Conservation (phyloP, 2,329 filamentous ascomycete genomes). For the Acephala macrosclerotiorum region DNA sequence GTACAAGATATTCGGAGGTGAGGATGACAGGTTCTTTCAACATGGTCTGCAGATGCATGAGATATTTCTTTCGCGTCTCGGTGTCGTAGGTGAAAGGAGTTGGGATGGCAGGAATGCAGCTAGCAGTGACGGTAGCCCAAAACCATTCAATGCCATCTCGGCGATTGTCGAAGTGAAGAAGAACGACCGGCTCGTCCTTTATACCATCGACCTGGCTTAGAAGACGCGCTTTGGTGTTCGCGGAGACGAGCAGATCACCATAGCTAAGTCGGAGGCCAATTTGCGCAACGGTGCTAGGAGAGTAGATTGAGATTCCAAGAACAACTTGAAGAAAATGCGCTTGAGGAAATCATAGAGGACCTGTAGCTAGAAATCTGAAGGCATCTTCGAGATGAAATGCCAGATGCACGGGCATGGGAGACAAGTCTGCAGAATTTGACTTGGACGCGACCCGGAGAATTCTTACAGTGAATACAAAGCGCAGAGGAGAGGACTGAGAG, state of each 20-base stretch:
- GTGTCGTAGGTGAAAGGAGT: constrained; percentile 44
- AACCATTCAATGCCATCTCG: constrained; percentile 47
- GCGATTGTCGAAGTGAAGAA: constrained; percentile 48
- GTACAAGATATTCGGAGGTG: constrained; percentile 30
- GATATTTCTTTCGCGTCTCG: constrained; percentile 41
- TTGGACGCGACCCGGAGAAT: background rate
- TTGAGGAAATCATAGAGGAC: background rate
- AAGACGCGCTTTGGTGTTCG: constrained; percentile 1
- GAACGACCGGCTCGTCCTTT: constrained; percentile 24
- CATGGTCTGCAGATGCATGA: constrained; percentile 41
- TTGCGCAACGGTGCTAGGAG: background rate
- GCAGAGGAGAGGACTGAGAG: no score
- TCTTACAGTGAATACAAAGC: no score
- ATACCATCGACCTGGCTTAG: constrained; percentile 6
- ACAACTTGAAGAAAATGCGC: background rate
- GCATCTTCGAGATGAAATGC: background rate
- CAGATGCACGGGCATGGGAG: background rate
- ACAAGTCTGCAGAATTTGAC: background rate
- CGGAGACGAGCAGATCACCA: background rate
- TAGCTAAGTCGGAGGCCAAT: background rate
- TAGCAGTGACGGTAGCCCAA: constrained; percentile 48
- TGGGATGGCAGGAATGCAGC: constrained; percentile 48
- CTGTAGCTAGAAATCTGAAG: background rate
- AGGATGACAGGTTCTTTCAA: constrained; percentile 40
- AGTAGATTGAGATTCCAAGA: constrained; percentile 7